Evolutionary conservation across 352 stramenopile genomes (phyloP).

Genomic region (Pythium apleroticum): DNA sequence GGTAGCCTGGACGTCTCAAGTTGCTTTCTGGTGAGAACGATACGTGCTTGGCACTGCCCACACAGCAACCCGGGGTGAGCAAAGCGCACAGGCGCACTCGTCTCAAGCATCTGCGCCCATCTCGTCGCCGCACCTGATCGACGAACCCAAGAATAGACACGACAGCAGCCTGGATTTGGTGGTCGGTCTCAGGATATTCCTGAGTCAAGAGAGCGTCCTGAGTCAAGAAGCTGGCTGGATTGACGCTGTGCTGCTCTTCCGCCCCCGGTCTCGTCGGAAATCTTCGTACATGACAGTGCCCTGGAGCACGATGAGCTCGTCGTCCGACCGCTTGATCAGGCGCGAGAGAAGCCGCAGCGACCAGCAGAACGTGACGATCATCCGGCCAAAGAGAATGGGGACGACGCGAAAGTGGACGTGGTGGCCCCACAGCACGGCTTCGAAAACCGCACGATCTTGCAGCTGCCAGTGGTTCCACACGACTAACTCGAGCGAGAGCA

Average conservation of each 20-base stretch:
- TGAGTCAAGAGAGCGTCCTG: too few relatives aligned
- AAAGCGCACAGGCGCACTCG: background rate
- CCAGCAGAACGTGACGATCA: constrained; percentile 18
- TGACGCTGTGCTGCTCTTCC: background rate
- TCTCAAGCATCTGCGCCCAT: too few relatives aligned
- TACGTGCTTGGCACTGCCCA: background rate
- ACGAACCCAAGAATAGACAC: too few relatives aligned
- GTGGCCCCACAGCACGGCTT: background rate
- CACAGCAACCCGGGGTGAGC: background rate
- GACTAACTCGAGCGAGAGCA: constrained; percentile 19
- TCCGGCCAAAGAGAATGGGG: constrained; percentile 13
- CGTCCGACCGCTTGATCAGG: background rate
- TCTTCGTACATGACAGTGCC: constrained; percentile 19
- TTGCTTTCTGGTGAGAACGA: background rate
- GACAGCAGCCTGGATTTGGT: too few relatives aligned
- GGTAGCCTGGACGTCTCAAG: background rate
- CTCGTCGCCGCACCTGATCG: background rate
- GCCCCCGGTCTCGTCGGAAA: background rate
- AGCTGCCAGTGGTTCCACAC: constrained; percentile 13
- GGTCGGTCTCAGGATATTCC: too few relatives aligned
- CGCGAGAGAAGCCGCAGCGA: constrained; percentile 6
- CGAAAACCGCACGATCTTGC: constrained; percentile 16
- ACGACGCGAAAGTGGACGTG: background rate
- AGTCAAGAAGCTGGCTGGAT: background rate
- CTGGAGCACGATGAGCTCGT: constrained; percentile 26